Conservation (phyloP, 2,329 filamentous ascomycete genomes). For the Aquanectria penicillioides region DNA sequence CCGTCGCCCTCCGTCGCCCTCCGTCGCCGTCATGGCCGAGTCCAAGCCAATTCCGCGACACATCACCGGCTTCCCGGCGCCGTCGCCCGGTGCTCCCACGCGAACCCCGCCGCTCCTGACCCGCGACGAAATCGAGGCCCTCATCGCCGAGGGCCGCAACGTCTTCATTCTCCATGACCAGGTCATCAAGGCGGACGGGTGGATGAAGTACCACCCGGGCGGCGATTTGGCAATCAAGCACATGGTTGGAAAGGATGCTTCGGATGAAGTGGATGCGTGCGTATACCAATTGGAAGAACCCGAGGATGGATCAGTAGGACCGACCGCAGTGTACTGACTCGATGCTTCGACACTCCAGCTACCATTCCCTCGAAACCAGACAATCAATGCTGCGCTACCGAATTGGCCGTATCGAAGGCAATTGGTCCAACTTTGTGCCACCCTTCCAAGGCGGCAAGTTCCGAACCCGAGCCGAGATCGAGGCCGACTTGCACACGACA, state of each 20-base stretch:
- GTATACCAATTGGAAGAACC: slow-evolving; percentile 41
- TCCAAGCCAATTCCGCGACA: slow-evolving; percentile 2
- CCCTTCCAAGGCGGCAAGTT: slow-evolving; percentile 92
- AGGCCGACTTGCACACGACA: too few species aligned
- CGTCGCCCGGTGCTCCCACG: slow-evolving; percentile 19
- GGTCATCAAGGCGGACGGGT: slow-evolving; percentile 88
- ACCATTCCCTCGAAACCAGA: slow-evolving; percentile 83
- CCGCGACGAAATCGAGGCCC: slow-evolving; percentile 64
- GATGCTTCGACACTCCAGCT: slow-evolving; percentile 56
- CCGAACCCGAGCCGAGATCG: slow-evolving; percentile 55
- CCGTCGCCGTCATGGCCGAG: neutral
- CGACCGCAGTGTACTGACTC: slow-evolving; percentile 13
- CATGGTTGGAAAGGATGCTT: slow-evolving; percentile 93
- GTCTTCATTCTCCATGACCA: slow-evolving; percentile 84
- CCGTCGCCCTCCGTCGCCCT: too few species aligned
- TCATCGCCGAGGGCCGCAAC: slow-evolving; percentile 83
- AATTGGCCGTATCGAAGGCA: slow-evolving; percentile 82
- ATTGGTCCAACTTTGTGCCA: slow-evolving; percentile 88
- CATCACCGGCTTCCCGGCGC: slow-evolving; percentile 35
- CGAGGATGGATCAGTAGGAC: too few species aligned
- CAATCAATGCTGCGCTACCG: slow-evolving; percentile 82
- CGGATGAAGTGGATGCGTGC: slow-evolving; percentile 91
- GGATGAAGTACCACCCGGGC: slow-evolving; percentile 90
- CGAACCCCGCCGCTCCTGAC: slow-evolving; percentile 51
- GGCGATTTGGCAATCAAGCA: slow-evolving; percentile 91